Evolutionary conservation across 2,329 filamentous ascomycete genomes (phyloP).

Genomic region (Epichloe typhina): DNA sequence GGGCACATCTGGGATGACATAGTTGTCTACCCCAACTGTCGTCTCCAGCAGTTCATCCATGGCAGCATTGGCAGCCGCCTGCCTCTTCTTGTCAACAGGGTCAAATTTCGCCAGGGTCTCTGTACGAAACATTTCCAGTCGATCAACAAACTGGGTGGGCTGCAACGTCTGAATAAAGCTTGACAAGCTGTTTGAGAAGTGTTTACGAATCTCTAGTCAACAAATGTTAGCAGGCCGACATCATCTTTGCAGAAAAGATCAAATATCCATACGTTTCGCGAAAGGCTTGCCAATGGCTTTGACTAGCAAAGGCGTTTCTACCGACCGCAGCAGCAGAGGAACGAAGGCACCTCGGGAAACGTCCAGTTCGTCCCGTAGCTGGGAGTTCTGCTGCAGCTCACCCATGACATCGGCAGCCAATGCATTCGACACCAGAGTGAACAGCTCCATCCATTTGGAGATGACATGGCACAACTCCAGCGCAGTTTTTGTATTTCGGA

Average conservation of each 20-base stretch:
- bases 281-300: slow-evolving; percentile 37
- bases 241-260: background rate
- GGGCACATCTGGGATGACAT: slow-evolving; percentile 50
- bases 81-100: slow-evolving; percentile 38
- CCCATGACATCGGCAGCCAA: slow-evolving; percentile 36
- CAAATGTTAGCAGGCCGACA: background rate
- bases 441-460: slow-evolving; percentile 46
- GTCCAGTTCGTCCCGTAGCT: slow-evolving; percentile 43
- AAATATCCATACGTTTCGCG: slow-evolving; percentile 32
- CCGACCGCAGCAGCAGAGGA: slow-evolving; percentile 46
- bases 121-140: slow-evolving; percentile 44
- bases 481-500: slow-evolving; percentile 33
- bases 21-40: slow-evolving; percentile 40
- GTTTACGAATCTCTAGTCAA: slow-evolving; percentile 29
- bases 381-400: slow-evolving; percentile 29
- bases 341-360: slow-evolving; percentile 49
- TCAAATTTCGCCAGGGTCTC: slow-evolving; percentile 43
- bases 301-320: slow-evolving; percentile 45
- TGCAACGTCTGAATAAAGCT: slow-evolving; percentile 46
- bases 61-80: slow-evolving; percentile 29
- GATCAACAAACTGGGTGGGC: slow-evolving; percentile 37
- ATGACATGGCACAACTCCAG: slow-evolving; percentile 36
- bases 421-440: slow-evolving; percentile 35
- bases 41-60: slow-evolving; percentile 47
- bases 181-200: slow-evolving; percentile 36